phyloP scores from a whole-genome alignment of 441 rosid genomes.

The Populus hybrid region DNA sequence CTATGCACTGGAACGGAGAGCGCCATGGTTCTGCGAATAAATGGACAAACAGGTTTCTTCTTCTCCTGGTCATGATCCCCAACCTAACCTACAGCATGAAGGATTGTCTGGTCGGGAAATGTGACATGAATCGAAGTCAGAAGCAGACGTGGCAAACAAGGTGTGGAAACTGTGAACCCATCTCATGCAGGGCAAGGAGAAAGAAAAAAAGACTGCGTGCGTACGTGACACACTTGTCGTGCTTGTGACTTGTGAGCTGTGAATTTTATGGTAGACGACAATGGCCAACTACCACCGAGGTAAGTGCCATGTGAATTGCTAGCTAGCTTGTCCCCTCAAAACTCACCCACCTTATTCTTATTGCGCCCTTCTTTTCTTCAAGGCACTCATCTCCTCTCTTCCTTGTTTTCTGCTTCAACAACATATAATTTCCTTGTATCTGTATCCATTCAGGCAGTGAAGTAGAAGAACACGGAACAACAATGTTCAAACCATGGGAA shows the following conservation, averaged over 20 bases:
- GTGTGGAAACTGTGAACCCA: background rate
- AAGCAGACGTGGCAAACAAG: background rate
- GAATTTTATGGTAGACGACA: background rate
- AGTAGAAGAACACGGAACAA: no score
- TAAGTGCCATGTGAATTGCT: constrained; percentile 1
- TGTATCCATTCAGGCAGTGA: background rate
- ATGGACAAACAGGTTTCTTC: no score
- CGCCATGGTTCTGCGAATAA: no score
- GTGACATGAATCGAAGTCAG: background rate
- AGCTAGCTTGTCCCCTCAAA: background rate
- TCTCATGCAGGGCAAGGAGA: background rate
- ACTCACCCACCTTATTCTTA: no score
- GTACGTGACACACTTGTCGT: background rate
- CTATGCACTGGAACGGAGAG: no score
- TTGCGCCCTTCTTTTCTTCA: no score
- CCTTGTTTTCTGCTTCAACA: background rate
- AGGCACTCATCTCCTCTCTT: no score
- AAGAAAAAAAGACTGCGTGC: no score
- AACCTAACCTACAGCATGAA: no score
- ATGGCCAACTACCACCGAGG: constrained; percentile 2
- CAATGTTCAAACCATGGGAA: background rate
- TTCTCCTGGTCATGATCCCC: no score
- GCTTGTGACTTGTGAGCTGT: background rate
- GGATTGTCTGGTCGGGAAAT: no score
- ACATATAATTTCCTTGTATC: background rate